Conservation (phyloP, 768 basidiomycete species). For the Collybiopsis confluens region DNA sequence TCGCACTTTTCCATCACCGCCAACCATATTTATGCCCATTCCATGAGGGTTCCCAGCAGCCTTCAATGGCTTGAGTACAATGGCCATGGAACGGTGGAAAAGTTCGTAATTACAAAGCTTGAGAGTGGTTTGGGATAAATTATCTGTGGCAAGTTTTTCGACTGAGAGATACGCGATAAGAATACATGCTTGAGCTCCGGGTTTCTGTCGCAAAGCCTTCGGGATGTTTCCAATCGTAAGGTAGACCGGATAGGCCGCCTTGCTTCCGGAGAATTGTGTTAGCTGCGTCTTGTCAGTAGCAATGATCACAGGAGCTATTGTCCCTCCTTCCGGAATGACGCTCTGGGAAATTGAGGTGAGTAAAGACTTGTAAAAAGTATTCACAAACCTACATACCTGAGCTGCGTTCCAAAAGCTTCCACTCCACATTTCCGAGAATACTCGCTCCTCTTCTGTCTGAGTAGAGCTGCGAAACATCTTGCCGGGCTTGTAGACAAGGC, state of each 20-base stretch:
- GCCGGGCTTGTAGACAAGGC: constrained; percentile 20
- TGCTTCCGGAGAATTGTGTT: constrained; percentile 22
- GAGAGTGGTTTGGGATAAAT: no score
- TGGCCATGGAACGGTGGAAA: neutral
- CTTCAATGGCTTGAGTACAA: neutral
- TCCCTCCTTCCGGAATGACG: constrained; percentile 5
- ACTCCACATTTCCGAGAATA: neutral
- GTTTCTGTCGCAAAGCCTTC: constrained; percentile 18
- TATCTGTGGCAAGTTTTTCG: neutral
- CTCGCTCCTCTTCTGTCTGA: neutral
- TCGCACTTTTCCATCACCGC: constrained; percentile 9
- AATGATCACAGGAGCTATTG: constrained; percentile 25
- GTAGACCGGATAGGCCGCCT: constrained; percentile 30
- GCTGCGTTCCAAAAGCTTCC: neutral
- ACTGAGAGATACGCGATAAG: neutral
- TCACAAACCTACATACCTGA: neutral
- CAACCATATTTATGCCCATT: constrained; percentile 2
- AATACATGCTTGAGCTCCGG: neutral
- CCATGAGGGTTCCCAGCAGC: neutral
- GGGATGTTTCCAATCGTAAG: constrained; percentile 27
- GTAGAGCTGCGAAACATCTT: constrained; percentile 6
- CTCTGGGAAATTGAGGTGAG: neutral
- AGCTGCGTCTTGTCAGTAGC: constrained; percentile 30
- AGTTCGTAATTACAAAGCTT: neutral
- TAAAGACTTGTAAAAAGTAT: neutral